These are phyloP conservation scores for Aulographum hederae DNA, from an alignment of 2,329 filamentous ascomycete genomes.

Conservation along the genomic window DNA sequence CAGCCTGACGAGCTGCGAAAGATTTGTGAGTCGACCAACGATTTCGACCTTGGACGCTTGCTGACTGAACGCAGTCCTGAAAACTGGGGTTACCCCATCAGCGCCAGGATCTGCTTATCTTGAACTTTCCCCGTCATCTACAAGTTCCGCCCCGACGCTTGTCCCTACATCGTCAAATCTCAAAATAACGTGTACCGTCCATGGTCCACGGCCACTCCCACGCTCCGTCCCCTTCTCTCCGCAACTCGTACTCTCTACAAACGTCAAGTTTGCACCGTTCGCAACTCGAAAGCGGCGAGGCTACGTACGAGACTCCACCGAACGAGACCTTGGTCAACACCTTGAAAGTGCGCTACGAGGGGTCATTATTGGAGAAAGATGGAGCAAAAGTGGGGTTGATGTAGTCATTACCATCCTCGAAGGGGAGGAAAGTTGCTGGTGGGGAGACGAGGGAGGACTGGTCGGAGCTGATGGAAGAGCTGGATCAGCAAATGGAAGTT, in stretches of 20 bases:
- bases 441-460: slow-evolving; percentile 36
- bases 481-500: slow-evolving; percentile 32
- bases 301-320: slow-evolving; percentile 60
- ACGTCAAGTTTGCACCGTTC: slow-evolving; percentile 94
- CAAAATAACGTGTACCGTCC: slow-evolving; percentile 84
- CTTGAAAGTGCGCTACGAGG: slow-evolving; percentile 80
- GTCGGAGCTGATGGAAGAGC: slow-evolving; percentile 22
- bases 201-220: slow-evolving; percentile 80
- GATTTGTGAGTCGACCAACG: slow-evolving; percentile 47
- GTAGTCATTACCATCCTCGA: slow-evolving; percentile 85
- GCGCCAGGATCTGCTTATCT: slow-evolving; percentile 86
- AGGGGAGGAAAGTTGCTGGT: slow-evolving; percentile 66
- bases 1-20: slow-evolving; percentile 57
- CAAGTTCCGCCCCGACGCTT: slow-evolving; percentile 17
- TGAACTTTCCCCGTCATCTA: slow-evolving; percentile 30
- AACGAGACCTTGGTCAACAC: slow-evolving; percentile 80
- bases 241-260: slow-evolving; percentile 76
- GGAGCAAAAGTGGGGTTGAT: slow-evolving; percentile 98
- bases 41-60: background rate
- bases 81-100: slow-evolving; percentile 81
- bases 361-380: slow-evolving; percentile 79
- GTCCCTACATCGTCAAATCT: slow-evolving; percentile 46
- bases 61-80: slow-evolving; percentile 42
- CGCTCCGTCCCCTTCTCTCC: slow-evolving; percentile 83
- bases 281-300: slow-evolving; percentile 67